These are phyloP conservation scores for Aureobasidium namibiae DNA, from an alignment of 2,329 filamentous ascomycete genomes.

Conservation along the genomic window DNA sequence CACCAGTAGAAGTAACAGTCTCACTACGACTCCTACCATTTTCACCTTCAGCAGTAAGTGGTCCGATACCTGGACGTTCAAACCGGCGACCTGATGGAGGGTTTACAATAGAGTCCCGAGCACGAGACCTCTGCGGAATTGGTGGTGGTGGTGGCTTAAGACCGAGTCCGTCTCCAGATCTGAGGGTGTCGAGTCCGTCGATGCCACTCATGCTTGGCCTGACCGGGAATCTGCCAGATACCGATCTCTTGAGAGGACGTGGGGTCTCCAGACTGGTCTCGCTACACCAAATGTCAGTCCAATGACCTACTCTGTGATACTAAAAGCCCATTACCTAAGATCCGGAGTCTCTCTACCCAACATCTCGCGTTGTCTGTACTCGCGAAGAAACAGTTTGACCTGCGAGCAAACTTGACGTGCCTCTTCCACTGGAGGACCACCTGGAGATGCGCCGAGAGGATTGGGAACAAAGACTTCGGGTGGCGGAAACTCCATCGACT, in stretches of 20 bases:
- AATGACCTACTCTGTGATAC: no score
- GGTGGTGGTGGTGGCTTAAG: constrained; percentile 56
- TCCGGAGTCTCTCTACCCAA: constrained; percentile 24
- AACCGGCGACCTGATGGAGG: constrained; percentile 38
- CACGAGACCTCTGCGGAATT: constrained; percentile 73
- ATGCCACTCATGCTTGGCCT: constrained; percentile 58
- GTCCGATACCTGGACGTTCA: constrained; percentile 57
- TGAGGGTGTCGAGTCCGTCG: constrained; percentile 44
- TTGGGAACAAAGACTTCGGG: constrained; percentile 35
- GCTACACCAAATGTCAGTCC: constrained; percentile 32
- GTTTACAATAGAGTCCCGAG: constrained; percentile 43
- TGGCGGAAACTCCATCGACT: constrained; percentile 71
- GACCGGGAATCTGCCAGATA: constrained; percentile 50
- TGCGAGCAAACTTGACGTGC: constrained; percentile 49
- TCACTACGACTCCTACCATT: constrained; percentile 57
- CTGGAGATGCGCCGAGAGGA: constrained; percentile 25
- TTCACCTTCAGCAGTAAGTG: constrained; percentile 60
- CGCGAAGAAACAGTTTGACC: constrained; percentile 50
- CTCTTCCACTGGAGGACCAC: constrained; percentile 30
- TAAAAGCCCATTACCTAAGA: not conserved
- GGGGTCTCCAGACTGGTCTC: constrained; percentile 72
- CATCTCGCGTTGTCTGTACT: constrained; percentile 20
- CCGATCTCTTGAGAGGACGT: constrained; percentile 52
- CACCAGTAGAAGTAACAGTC: constrained; percentile 43
- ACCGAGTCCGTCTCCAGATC: constrained; percentile 52